A percentile compares a stretch with the other conserved stretches of the same genome.
Conservation (phyloP, 768 basidiomycete species). For the Termitomyces sp. region DNA sequence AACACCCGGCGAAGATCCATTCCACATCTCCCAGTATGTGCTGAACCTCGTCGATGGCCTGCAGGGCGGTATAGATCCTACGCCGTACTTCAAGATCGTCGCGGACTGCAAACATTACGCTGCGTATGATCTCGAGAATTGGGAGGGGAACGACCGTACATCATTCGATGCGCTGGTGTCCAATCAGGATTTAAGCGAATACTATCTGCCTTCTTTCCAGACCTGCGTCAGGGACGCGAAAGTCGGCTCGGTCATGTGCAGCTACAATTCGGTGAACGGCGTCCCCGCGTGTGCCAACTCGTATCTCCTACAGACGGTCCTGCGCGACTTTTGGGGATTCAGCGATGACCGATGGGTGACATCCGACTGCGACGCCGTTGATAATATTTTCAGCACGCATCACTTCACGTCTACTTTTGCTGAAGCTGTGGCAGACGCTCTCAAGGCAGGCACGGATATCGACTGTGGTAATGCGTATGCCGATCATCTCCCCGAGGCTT, state of each 20-base stretch:
- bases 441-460: slow-evolving; percentile 49
- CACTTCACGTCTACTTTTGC: slow-evolving; percentile 37
- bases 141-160: slow-evolving; percentile 43
- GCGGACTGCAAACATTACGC: slow-evolving; percentile 61
- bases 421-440: slow-evolving; percentile 42
- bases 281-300: slow-evolving; percentile 49
- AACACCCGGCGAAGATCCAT: slow-evolving; percentile 58
- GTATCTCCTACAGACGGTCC: slow-evolving; percentile 44
- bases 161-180: slow-evolving; percentile 51
- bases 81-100: slow-evolving; percentile 42
- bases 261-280: slow-evolving; percentile 58
- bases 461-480: slow-evolving; percentile 49
- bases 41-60: slow-evolving; percentile 47
- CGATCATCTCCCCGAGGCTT: slow-evolving; percentile 37
- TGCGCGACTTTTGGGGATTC: slow-evolving; percentile 48
- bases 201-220: slow-evolving; percentile 51
- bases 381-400: slow-evolving; percentile 46
- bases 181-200: slow-evolving; percentile 50
- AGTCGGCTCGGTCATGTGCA: slow-evolving; percentile 57
- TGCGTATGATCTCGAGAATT: slow-evolving; percentile 53
- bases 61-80: slow-evolving; percentile 52
- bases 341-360: slow-evolving; percentile 49
- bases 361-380: slow-evolving; percentile 50
- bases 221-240: slow-evolving; percentile 56
- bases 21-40: slow-evolving; percentile 47